Conservation (phyloP, 139 green algal genomes). For the Ulvella scutata region DNA sequence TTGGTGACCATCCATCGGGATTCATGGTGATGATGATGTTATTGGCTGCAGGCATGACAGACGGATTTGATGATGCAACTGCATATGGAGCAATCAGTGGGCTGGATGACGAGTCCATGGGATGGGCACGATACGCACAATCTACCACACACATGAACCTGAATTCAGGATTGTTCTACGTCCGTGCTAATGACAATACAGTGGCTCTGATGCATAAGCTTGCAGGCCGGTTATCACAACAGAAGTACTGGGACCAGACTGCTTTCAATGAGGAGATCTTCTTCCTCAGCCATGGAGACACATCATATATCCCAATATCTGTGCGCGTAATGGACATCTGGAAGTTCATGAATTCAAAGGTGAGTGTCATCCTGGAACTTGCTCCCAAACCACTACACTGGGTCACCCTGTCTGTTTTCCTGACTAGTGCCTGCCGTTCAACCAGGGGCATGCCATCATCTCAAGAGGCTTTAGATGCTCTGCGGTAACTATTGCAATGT, state of each 20-base stretch:
- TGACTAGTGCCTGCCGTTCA: too few species aligned
- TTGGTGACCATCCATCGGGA: not conserved
- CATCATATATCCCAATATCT: not conserved
- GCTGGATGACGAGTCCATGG: constrained; percentile 76
- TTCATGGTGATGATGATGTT: too few species aligned
- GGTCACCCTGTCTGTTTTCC: too few species aligned
- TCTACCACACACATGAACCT: constrained; percentile 59
- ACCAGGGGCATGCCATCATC: too few species aligned
- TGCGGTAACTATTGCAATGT: too few species aligned
- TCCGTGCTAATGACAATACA: constrained; percentile 47
- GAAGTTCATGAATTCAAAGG: constrained; percentile 79
- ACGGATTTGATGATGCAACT: constrained; percentile 65
- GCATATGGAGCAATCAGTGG: constrained; percentile 81
- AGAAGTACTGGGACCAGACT: constrained; percentile 78
- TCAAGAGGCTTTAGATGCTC: too few species aligned
- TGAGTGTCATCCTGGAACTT: constrained; percentile 3
- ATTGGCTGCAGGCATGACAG: constrained; percentile 56
- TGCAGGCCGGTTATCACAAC: constrained; percentile 34
- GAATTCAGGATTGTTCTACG: constrained; percentile 76
- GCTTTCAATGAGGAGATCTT: constrained; percentile 87
- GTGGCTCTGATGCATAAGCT: constrained; percentile 44
- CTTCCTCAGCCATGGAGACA: constrained; percentile 53
- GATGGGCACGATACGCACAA: constrained; percentile 62
- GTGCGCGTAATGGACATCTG: constrained; percentile 64
- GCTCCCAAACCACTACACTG: too few species aligned